Evolutionary conservation across 208 protist genomes (phyloP).

Genomic region (Leishmania mexicana): DNA sequence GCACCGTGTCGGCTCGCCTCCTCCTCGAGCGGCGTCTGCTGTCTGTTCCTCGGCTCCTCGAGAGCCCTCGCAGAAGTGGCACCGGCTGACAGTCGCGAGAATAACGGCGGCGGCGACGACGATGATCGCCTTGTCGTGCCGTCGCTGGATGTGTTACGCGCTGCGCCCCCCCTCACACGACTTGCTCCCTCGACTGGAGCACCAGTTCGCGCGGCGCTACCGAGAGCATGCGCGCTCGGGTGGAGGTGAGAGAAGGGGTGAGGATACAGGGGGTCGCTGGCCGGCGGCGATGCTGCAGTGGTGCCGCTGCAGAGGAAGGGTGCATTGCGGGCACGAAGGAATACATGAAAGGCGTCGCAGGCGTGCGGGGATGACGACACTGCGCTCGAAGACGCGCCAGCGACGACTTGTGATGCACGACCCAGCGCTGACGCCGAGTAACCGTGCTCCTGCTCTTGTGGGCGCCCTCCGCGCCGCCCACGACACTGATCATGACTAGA

Average conservation of each 20-base stretch:
- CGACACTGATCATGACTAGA: background rate
- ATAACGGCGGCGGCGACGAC: background rate
- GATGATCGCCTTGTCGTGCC: background rate
- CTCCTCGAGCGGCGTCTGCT: background rate
- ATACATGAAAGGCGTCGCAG: conserved; percentile 16
- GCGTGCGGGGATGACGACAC: background rate
- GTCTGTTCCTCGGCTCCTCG: background rate
- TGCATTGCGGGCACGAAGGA: conserved; percentile 20
- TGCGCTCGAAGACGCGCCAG: background rate
- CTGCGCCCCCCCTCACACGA: background rate
- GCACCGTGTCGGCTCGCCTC: background rate
- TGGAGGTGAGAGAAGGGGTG: background rate
- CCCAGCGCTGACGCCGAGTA: background rate
- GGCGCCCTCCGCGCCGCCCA: background rate
- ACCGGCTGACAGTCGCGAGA: background rate
- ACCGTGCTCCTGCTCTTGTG: background rate
- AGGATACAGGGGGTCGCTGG: background rate
- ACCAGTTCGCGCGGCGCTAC: background rate
- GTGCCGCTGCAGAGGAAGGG: conserved; percentile 11
- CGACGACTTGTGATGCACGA: background rate
- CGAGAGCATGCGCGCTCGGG: no score
- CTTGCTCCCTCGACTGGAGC: background rate
- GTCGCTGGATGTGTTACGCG: background rate
- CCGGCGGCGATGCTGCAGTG: background rate
- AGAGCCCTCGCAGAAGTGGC: background rate